Conservation (phyloP, 1,284 basidiomycete genomes). For the Ceratobasidium sp. region DNA sequence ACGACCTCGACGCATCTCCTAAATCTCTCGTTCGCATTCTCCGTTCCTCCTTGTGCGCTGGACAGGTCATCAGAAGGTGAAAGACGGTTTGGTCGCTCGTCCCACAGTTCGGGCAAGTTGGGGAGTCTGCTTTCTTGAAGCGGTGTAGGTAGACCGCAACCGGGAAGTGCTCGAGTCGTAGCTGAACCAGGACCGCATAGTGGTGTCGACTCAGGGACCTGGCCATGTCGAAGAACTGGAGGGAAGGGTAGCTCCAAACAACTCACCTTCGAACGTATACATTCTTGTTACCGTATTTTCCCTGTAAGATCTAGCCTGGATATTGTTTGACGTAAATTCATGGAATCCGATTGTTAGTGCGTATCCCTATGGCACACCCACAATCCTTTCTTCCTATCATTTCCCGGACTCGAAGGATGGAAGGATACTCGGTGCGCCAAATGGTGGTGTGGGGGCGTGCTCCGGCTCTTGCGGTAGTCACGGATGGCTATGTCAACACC, state of each 20-base stretch:
- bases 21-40: not conserved
- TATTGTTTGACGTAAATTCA: not conserved
- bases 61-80: not conserved
- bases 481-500: slow-evolving; percentile 44
- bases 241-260: no score
- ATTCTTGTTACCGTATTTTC: slow-evolving; percentile 67
- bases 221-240: no score
- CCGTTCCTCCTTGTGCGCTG: not conserved
- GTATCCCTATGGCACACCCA: slow-evolving; percentile 43
- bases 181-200: not conserved
- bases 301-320: slow-evolving; percentile 48
- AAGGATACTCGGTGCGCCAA: no score
- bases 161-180: not conserved
- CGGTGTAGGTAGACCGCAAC: not conserved
- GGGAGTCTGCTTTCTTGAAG: not conserved
- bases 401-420: slow-evolving; percentile 41
- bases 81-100: not conserved
- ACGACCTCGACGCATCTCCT: not conserved
- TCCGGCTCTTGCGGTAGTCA: slow-evolving; percentile 36
- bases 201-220: no score
- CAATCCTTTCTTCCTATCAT: slow-evolving; percentile 42
- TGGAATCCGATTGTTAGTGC: not conserved
- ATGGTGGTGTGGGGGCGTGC: slow-evolving; percentile 40
- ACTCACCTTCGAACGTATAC: no score
- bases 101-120: not conserved